Evolutionary conservation across 2,329 filamentous ascomycete genomes (phyloP).

Genomic region (Coniochaeta prunicola): DNA sequence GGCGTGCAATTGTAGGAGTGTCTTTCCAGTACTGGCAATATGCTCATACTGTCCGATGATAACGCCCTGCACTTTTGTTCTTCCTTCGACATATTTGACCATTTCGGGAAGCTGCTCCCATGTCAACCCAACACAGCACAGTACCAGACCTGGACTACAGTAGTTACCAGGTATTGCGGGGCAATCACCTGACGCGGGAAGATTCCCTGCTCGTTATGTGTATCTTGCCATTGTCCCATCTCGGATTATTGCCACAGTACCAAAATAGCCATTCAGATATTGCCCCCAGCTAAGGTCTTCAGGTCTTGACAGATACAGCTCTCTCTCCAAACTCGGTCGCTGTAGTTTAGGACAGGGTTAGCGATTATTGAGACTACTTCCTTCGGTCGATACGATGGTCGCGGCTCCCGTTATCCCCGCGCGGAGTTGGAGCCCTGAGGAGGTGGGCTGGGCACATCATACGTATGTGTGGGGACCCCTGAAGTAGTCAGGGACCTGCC

Average conservation of each 20-base stretch:
- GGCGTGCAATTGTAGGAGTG: not conserved
- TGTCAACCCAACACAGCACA: no score
- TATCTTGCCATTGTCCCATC: not conserved
- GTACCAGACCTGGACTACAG: no score
- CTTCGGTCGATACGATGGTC: not conserved
- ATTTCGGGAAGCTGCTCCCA: not conserved
- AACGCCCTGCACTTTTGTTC: not conserved
- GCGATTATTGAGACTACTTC: no score
- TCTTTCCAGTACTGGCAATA: not conserved
- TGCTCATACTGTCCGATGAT: not conserved
- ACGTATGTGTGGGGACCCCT: slow-evolving; percentile 1
- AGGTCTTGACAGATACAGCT: no score
- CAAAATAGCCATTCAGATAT: not conserved
- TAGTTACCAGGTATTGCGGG: no score
- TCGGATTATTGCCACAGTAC: not conserved
- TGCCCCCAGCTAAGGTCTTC: not conserved
- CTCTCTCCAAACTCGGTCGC: not conserved
- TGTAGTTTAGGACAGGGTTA: no score
- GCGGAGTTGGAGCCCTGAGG: not conserved
- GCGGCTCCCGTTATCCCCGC: not conserved
- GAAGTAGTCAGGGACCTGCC: not conserved
- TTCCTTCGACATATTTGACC: not conserved
- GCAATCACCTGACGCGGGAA: not conserved
- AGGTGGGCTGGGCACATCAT: not conserved
- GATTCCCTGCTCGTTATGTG: not conserved